Evolutionary conservation across 352 stramenopile genomes (phyloP), one percentile per base, ranked within the genome.

Genomic region (Phytophthora cajani): DNA sequence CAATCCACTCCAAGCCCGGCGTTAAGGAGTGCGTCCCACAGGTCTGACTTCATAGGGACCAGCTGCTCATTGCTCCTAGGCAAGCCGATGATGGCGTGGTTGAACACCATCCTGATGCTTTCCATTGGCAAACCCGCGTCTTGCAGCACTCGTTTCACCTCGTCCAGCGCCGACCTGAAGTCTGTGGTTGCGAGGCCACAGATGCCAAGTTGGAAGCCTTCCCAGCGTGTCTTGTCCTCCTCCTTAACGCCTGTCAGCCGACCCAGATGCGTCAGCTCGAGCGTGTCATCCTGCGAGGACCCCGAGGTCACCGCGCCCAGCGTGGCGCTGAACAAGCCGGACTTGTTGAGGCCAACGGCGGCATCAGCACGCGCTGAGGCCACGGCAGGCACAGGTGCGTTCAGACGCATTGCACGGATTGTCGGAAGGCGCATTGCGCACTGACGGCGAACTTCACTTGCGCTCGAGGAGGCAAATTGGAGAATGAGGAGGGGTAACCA

Each of bases 81-180:
- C 30, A 64, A 50, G 10, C 44, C 30, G 44, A 50, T 64, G 9
- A 64, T 64, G 46, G 44, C 58, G 32, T 56, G 58, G 10, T 11
- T 33, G 58, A 64, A 56, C 14, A 56, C 16, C 9, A 64, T 36
- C 30, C 27, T 14, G 5, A 64, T 16, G 27, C 14, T 56, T 55
- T 33, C 58, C 58, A 64, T 19, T 1, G 44, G 44, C 27, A 56
- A 46, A 2, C 30, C 58, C 38, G 58, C 27, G 16, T 33, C 44
- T 16, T 12, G 58, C 2, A 56, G 44, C 3, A 25, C 33, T 32
- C 53, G 42, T 11, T 64, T 64, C 42, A 64, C 27, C 27, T 64
- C 42, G n/a, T 64, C 44, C 12, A 64, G 53, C 40, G 40, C 30
- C n/a, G 42, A 36, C 21, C 58, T 55, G 42, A 64, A 64, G 44